These are phyloP conservation scores for Penicillium roqueforti DNA, from an alignment of 495 filamentous ascomycete genomes.

Conservation along the genomic window DNA sequence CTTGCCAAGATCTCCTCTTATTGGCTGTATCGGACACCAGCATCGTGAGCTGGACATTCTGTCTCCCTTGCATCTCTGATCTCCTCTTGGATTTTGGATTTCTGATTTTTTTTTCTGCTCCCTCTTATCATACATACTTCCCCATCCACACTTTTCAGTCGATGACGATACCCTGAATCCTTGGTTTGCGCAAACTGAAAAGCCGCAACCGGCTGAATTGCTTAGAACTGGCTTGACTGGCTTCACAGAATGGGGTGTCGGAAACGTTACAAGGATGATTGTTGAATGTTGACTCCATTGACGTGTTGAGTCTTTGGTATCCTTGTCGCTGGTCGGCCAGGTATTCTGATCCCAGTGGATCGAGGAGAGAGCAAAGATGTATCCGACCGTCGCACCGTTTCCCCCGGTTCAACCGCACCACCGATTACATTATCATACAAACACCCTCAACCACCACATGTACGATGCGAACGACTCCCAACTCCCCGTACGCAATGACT, in stretches of 20 bases:
- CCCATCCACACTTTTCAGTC: conserved; percentile 10
- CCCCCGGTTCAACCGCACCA: conserved; percentile 47
- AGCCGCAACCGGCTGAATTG: background rate
- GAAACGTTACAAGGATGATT: conserved; percentile 49
- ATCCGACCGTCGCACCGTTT: conserved; percentile 44
- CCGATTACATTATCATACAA: conserved; percentile 33
- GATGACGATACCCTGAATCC: conserved; percentile 19
- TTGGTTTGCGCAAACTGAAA: background rate
- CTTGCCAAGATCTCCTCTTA: conserved; percentile 24
- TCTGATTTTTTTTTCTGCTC: conserved; percentile 9
- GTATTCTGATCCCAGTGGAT: conserved; percentile 2
- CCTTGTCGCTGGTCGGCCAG: conserved; percentile 4
- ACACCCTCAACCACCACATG: conserved; percentile 23
- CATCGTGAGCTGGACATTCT: conserved; percentile 20
- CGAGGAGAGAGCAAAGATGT: conserved; percentile 31
- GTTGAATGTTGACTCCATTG: conserved; percentile 32
- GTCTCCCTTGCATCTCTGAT: conserved; percentile 27
- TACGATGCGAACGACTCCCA: conserved; percentile 34
- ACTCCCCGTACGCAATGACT: conserved; percentile 28
- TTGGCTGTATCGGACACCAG: conserved; percentile 24
- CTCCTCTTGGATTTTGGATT: background rate
- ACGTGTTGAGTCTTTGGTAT: conserved; percentile 22
- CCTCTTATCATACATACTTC: conserved; percentile 10
- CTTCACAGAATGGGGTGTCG: conserved; percentile 48
- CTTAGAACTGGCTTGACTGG: conserved; percentile 18